Conservation (phyloP, 306 rosid genomes). For the Oxytropis ochrocephala region DNA sequence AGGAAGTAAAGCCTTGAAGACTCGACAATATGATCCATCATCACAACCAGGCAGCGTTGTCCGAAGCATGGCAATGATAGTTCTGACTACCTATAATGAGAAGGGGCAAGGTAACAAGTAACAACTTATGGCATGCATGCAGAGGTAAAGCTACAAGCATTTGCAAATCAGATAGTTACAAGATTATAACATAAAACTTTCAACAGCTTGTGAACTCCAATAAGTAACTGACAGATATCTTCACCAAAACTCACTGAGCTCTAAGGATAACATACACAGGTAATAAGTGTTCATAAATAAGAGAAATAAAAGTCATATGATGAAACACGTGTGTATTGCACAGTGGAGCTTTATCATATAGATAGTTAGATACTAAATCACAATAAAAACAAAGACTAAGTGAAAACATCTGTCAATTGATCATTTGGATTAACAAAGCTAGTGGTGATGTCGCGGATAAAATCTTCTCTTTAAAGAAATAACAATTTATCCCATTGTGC, state of each 20-base stretch:
- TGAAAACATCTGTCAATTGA: background rate
- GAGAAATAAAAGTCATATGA: background rate
- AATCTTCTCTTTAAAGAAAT: no score
- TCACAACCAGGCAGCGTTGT: constrained; percentile 70
- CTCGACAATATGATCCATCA: constrained; percentile 58
- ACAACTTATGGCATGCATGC: background rate
- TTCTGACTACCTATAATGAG: constrained; percentile 64
- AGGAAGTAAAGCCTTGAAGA: constrained; percentile 85
- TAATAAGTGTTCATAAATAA: background rate
- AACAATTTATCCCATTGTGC: background rate
- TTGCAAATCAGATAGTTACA: background rate
- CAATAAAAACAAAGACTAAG: background rate
- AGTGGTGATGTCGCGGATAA: no score
- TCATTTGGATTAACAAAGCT: background rate
- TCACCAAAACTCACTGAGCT: background rate
- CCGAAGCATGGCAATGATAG: constrained; percentile 75
- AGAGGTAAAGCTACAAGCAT: constrained; percentile 7
- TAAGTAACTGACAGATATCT: background rate
- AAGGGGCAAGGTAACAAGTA: constrained; percentile 15
- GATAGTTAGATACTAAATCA: no score
- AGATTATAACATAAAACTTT: background rate
- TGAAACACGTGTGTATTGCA: background rate
- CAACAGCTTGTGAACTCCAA: constrained; percentile 10
- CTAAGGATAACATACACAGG: background rate
- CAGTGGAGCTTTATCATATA: background rate